phyloP scores from a whole-genome alignment of 768 basidiomycete species.

The Serpula lacrymans region DNA sequence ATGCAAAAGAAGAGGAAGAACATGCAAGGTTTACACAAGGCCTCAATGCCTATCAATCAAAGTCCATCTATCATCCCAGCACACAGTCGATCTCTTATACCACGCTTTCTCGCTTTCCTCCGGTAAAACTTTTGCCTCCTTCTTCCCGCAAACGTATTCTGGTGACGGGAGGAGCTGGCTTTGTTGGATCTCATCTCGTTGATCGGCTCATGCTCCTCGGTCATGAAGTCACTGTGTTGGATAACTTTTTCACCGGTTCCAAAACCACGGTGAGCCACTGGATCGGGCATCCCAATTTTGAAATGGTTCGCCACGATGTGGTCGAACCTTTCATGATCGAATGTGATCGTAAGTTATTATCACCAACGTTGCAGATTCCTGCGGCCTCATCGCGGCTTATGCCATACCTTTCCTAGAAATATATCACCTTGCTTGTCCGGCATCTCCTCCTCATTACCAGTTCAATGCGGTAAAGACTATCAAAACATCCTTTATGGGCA shows the following conservation, averaged over 20 bases:
- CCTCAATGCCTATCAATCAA: conserved; percentile 61
- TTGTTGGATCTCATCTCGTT: conserved; percentile 97
- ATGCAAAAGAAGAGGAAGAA: conserved; percentile 36
- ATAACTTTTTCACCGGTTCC: conserved; percentile 98
- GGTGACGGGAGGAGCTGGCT: conserved; percentile 98
- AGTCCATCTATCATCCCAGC: conserved; percentile 82
- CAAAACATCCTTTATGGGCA: conserved; percentile 98
- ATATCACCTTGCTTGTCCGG: conserved; percentile 97
- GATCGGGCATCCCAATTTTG: conserved; percentile 98
- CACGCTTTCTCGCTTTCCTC: conserved; percentile 87
- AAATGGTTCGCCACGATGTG: conserved; percentile 96
- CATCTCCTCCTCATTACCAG: conserved; percentile 96
- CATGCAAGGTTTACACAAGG: conserved; percentile 56
- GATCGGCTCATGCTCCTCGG: conserved; percentile 97
- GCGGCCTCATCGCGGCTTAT: too few species aligned
- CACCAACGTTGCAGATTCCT: conserved; percentile 13
- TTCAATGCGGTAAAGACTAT: conserved; percentile 97
- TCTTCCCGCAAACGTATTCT: conserved; percentile 82
- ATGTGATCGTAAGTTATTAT: conserved; percentile 77
- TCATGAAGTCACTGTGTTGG: conserved; percentile 94
- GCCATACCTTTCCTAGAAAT: conserved; percentile 64
- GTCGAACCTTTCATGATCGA: conserved; percentile 98
- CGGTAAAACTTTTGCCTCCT: conserved; percentile 83
- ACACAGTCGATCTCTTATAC: conserved; percentile 86
- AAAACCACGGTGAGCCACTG: conserved; percentile 96